Base-by-base conservation (phyloP, 2,329 filamentous ascomycete genomes). In the Trichophyton verrucosum region DNA sequence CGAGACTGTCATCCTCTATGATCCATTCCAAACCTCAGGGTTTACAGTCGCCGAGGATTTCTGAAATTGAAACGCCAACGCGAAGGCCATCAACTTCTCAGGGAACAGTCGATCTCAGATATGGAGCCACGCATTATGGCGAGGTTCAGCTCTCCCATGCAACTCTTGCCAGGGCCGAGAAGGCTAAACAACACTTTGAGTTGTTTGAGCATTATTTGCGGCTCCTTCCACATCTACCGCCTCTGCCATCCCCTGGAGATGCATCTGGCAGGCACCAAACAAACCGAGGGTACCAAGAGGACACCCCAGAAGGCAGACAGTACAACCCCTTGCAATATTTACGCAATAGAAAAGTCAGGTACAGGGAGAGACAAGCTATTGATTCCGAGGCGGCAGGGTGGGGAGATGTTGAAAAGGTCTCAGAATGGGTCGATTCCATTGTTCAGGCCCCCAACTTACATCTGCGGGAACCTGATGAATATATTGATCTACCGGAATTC, bases 241-340 rank as follows among this genome's bases (percentile, higher is more conserved):
- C 89, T 0, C 74, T 97, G 38, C 63, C 63, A 9, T 56, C 65
- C 42, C 59, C 15, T 22, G 57, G 24, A 5, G 38, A 33, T 6
- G 11, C 17, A 6, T 9, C 4, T 3, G 15, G 15, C 15, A 33
- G 22, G 13, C 13, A 17, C 27, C 27, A 72, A 61, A 73, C 75
- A 64, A 47, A 15, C 20, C 8, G 38, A 6, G 42, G 17, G 8
- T 17, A 11, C 40, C 17, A 44, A 17, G 72, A 86, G 8, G 55
- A 38, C 8, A 33, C n/a, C 15, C 20, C 17, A 20, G 38, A 13
- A 6, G 87, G 88, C 3, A 85, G 91, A 59, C 76, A 79, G 1
- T 97, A 97, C 71, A 96, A 99, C 70, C 94, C 92, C 3, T 75
- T 99, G 24, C 94, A 97, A 72, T 90, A 90, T 67, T 88, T 97